Base-by-base conservation (phyloP, 2,329 filamentous ascomycete genomes). In the Didymella keratinophila region DNA sequence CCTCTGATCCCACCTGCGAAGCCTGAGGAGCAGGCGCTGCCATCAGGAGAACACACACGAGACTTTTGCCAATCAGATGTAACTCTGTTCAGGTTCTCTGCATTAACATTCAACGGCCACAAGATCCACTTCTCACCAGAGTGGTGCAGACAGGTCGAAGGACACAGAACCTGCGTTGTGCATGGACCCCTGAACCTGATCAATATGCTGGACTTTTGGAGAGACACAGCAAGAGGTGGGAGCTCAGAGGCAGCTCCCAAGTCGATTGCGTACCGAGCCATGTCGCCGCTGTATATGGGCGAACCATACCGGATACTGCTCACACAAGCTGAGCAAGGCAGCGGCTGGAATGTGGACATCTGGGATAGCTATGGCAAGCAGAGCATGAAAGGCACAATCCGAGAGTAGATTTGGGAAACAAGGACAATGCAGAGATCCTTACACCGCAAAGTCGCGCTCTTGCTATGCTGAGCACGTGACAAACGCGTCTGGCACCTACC, bases 91-190 rank as follows among this genome's bases (percentile, higher is more conserved):
- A 87, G 94, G 54, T 99, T 96, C 81, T 94, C 90, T 18, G 93
- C 93, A 7, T 83, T 99, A 44, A 94, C 91, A 2, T 95, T 93
- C 81, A 99, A 99, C 77, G 92, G 92, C 1, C 95, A 99, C 76
- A 84, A 86, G 23, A 98, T 99, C 67, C 95, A 99, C 77, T 83
- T 96, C 21, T 90, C 97, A 71, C 85, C 84, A 0, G 73, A 83
- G 48, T 96, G 91, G 79, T 89, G 89, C 56, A 83, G 84, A 27
- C 78, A 85, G 11, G 80, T 88, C 4, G 95, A 98, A 76, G 90
- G 90, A 4, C 88, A 96, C 74, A 83, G 83, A 2, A 84, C 87
- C 60, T 81, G 92, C 25, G 83, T 99, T 9, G 91, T 98, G 52
- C 95, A 98, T 71, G 95, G 95, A 0, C 94, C 95, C 0, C 79